Evolutionary conservation across 768 basidiomycete genomes (phyloP), one percentile per base, ranked within the genome.

Genomic region (Plicaturopsis crispa): DNA sequence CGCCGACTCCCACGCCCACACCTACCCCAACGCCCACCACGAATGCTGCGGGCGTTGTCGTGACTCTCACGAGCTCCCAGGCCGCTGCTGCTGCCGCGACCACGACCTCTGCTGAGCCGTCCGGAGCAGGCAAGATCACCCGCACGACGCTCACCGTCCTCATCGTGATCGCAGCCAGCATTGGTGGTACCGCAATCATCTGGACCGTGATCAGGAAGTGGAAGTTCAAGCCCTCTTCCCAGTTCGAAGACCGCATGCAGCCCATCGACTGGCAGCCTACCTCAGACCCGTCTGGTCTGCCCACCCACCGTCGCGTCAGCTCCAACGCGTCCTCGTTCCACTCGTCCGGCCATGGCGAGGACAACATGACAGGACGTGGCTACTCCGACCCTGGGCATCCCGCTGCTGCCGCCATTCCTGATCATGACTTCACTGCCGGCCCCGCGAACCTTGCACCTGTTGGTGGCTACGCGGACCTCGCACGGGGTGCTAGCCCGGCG

Each of bases 201-300:
- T 93, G 89, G 89, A 92, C 88, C 34, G 62, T 89, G 53, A 84
- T 91, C 69, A 82, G 89, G 65, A 90, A 91, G 60, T 90, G 86
- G 84, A 89, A 90, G 65, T 79, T 91, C 53, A 78, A 75, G 38
- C 77, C 83, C 41, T 90, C 88, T 21, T 70, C 75, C 52, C 72
- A 75, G 49, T 91, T 91, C 55, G 84, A 87, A 50, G 76, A 79
- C 44, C 85, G 88, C 48, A 75, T 93, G 65, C 76, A 84, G 42
- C 88, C 90, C 43, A 87, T 91, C 54, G 80, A 89, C 63, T 91
- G 85, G 86, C 77, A 84, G 53, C 84, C 85, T n/a, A 69, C 73
- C 32, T 63, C 63, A 3, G 70, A 71, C 6, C 70, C 73, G 39
- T 37, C 48, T 23, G 70, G 59, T 42, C 55, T 69, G 35, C 62